A percentile compares a stretch with the other conserved stretches of the same genome.
These are phyloP conservation scores for Austroboletus novae-zelandiae DNA, from an alignment of 1,284 basidiomycete species.

Conservation along the genomic window DNA sequence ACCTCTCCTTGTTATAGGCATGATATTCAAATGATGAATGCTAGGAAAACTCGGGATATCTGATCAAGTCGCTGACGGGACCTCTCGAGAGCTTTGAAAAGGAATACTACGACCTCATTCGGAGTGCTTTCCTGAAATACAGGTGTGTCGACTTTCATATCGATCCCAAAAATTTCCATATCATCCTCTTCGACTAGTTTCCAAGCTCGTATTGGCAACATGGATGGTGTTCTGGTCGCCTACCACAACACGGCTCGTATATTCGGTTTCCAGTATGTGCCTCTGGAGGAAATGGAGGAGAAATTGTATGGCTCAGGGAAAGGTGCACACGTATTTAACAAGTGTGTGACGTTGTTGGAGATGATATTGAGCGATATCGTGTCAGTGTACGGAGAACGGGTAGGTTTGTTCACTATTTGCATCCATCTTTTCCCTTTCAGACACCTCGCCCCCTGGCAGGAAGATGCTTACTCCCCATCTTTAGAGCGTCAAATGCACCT, in stretches of 20 bases:
- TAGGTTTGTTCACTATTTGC: conserved; percentile 29
- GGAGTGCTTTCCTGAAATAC: conserved; percentile 95
- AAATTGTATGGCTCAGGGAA: conserved; percentile 61
- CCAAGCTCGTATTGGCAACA: conserved; percentile 94
- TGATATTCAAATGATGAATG: background rate
- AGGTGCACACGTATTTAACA: conserved; percentile 77
- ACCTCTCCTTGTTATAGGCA: background rate
- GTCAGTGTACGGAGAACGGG: conserved; percentile 65
- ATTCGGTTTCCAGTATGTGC: conserved; percentile 95
- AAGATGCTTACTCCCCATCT: background rate
- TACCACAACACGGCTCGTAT: conserved; percentile 91
- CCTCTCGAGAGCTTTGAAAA: conserved; percentile 76
- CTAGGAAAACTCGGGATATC: conserved; percentile 75
- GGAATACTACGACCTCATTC: conserved; percentile 90
- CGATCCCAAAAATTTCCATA: background rate
- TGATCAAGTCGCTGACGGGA: conserved; percentile 65
- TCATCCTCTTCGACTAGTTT: conserved; percentile 49
- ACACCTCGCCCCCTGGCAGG: background rate
- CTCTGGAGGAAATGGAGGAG: conserved; percentile 85
- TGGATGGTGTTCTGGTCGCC: conserved; percentile 95
- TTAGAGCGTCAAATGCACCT: conserved; percentile 58
- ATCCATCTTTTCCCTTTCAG: background rate
- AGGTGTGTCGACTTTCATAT: conserved; percentile 43
- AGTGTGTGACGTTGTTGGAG: conserved; percentile 77
- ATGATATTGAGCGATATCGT: conserved; percentile 61